Percentiles rank a stretch among this genome's conserved stretches.
These are phyloP conservation scores for Wickerhamomyces kurtzmanii DNA, from an alignment of 805 yeast genomes.

Conservation along the genomic window DNA sequence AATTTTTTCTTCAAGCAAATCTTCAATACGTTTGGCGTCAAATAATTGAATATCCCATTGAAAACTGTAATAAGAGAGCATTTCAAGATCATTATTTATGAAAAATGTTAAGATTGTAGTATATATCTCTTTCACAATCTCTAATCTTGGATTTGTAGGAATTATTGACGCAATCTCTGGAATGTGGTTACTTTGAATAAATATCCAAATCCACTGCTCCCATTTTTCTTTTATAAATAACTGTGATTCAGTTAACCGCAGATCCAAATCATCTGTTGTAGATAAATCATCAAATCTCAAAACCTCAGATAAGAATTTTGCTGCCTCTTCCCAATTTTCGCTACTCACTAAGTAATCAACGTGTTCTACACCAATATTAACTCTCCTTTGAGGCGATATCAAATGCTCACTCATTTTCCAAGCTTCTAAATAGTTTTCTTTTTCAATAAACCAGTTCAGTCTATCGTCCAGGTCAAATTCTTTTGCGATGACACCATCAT, in stretches of 20 bases:
- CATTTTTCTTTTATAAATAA: constrained; percentile 35
- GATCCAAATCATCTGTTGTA: too few relatives aligned
- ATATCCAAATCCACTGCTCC: constrained; percentile 52
- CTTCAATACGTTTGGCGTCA: constrained; percentile 32
- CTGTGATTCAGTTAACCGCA: too few relatives aligned
- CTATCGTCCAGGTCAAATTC: constrained; percentile 64
- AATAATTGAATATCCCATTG: constrained; percentile 53
- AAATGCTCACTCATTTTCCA: constrained; percentile 68
- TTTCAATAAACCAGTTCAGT: constrained; percentile 60
- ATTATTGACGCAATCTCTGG: constrained; percentile 38
- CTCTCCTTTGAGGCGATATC: constrained; percentile 36
- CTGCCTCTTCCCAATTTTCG: constrained; percentile 48
- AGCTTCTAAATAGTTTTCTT: constrained; percentile 49
- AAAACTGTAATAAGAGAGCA: constrained; percentile 32
- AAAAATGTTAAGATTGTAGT: constrained; percentile 37
- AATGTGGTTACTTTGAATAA: constrained; percentile 36
- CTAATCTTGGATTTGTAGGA: constrained; percentile 37
- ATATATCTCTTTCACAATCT: constrained; percentile 28
- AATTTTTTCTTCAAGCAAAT: constrained; percentile 35
- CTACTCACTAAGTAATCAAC: constrained; percentile 30
- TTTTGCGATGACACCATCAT: constrained; percentile 70
- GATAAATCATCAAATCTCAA: constrained; percentile 14
- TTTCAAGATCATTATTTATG: constrained; percentile 23
- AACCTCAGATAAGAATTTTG: constrained; percentile 33
- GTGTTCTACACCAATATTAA: constrained; percentile 48